phyloP scores from a whole-genome alignment of 495 filamentous ascomycete species.

The Podospora pseudopauciseta region DNA sequence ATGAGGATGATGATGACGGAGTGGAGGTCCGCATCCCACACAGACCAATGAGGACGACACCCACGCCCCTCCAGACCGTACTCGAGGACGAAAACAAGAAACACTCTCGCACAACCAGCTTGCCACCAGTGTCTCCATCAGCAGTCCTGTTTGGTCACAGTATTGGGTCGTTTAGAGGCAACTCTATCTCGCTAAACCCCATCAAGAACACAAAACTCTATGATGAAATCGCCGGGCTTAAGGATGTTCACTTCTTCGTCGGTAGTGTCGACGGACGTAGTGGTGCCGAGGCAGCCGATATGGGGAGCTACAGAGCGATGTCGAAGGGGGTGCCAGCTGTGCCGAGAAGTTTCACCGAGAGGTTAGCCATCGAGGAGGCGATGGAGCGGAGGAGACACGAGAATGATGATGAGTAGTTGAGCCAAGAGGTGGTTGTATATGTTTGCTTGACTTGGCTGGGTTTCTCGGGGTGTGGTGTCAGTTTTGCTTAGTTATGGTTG shows the following conservation, averaged over 20 bases:
- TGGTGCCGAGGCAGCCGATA: conserved; percentile 37
- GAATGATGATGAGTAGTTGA: conserved; percentile 1
- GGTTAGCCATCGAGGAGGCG: conserved; percentile 43
- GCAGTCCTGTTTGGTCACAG: conserved; percentile 29
- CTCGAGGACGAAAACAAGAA: neutral
- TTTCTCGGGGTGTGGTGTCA: neutral
- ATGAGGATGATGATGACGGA: conserved; percentile 26
- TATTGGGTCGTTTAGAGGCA: conserved; percentile 45
- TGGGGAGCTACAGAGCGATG: conserved; percentile 40
- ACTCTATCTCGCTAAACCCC: conserved; percentile 28
- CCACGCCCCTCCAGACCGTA: neutral
- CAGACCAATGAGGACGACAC: neutral
- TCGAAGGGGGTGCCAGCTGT: conserved; percentile 27
- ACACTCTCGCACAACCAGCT: neutral
- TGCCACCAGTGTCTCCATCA: conserved; percentile 26
- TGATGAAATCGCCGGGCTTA: conserved; percentile 44
- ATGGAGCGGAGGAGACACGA: conserved; percentile 27
- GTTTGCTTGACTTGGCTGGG: neutral
- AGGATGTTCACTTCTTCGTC: conserved; percentile 43
- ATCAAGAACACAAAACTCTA: conserved; percentile 42
- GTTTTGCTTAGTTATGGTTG: neutral
- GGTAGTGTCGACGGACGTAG: conserved; percentile 44
- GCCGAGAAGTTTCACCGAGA: conserved; percentile 43
- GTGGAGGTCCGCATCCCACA: conserved; percentile 8
- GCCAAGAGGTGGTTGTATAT: neutral